Conservation (phyloP, 108 stramenopile genomes). For the Cylindrotheca fusiformis region DNA sequence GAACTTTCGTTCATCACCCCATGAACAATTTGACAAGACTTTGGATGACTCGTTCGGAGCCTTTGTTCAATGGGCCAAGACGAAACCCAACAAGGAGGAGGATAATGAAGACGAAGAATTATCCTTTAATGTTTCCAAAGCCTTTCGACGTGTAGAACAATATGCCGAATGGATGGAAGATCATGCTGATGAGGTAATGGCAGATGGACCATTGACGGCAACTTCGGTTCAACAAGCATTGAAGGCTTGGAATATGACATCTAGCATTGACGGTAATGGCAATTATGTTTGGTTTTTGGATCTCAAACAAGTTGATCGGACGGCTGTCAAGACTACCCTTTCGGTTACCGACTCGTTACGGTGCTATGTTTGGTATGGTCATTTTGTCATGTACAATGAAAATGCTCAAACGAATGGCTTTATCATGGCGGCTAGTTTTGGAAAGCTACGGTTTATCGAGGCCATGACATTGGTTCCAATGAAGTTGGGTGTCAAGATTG, state of each 20-base stretch:
- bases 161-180: constrained; percentile 71
- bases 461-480: constrained; percentile 59
- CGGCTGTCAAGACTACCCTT: constrained; percentile 31
- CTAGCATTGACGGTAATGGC: constrained; percentile 38
- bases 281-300: constrained; percentile 66
- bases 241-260: constrained; percentile 44
- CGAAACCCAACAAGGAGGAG: no score
- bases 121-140: constrained; percentile 62
- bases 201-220: constrained; percentile 40
- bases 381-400: constrained; percentile 53
- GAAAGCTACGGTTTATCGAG: constrained; percentile 41
- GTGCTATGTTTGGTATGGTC: constrained; percentile 50
- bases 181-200: constrained; percentile 41
- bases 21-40: constrained; percentile 20
- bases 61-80: constrained; percentile 22
- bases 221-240: constrained; percentile 34
- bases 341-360: constrained; percentile 2
- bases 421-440: constrained; percentile 47
- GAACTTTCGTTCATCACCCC: no score
- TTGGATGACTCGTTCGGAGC: constrained; percentile 16
- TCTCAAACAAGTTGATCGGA: constrained; percentile 40
- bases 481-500: constrained; percentile 49
- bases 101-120: constrained; percentile 7
- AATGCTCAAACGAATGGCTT: constrained; percentile 53
- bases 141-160: constrained; percentile 55